Evolutionary conservation across 164 flowering plant species (phyloP).

Genomic region (Chloranthus sessilifolius): DNA sequence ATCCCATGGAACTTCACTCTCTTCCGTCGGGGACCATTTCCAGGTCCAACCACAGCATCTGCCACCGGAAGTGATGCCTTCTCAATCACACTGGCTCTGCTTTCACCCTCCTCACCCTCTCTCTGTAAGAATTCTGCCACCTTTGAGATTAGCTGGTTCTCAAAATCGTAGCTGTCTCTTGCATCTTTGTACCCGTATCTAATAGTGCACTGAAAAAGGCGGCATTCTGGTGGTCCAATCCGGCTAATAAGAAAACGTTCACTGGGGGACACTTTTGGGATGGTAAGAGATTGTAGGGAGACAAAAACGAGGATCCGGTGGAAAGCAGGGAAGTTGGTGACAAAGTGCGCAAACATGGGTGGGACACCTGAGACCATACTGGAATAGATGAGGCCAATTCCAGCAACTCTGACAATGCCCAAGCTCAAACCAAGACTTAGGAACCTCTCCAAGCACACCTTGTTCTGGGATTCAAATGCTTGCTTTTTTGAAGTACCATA

Average conservation of each 20-base stretch:
- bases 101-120: conserved; percentile 7
- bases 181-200: conserved; percentile 43
- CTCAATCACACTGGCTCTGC: conserved; percentile 6
- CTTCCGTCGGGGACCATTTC: conserved; percentile 13
- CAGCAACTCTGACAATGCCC: conserved; percentile 35
- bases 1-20: conserved; percentile 20
- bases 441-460: conserved; percentile 32
- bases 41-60: conserved; percentile 8
- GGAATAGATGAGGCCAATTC: conserved; percentile 43
- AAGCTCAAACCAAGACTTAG: conserved; percentile 32
- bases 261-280: conserved; percentile 30
- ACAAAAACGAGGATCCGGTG: conserved; percentile 39
- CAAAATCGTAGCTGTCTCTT: conserved; percentile 28
- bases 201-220: conserved; percentile 31
- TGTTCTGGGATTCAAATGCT: conserved; percentile 35
- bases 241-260: conserved; percentile 36
- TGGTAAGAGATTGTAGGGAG: conserved; percentile 26
- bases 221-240: conserved; percentile 33
- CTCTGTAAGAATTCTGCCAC: conserved; percentile 33
- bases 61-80: conserved; percentile 7
- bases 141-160: conserved; percentile 29
- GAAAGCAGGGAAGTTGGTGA: conserved; percentile 58
- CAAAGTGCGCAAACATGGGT: conserved; percentile 45
- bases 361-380: conserved; percentile 40
- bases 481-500: conserved; percentile 42